Evolutionary conservation across 768 basidiomycete genomes (phyloP).

Genomic region (Tulasnella sp.): DNA sequence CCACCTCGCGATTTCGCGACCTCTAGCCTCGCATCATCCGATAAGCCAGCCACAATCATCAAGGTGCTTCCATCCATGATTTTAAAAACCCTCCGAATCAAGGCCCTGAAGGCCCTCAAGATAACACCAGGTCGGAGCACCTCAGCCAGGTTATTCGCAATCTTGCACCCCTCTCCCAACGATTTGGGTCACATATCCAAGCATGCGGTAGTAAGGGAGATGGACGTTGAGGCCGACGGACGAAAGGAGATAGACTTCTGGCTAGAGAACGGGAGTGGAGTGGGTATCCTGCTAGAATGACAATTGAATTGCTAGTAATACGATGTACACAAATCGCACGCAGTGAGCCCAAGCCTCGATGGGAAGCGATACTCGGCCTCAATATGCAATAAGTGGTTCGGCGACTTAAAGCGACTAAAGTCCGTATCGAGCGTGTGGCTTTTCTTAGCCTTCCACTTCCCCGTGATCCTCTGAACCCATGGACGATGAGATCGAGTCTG

Average conservation of each 20-base stretch:
- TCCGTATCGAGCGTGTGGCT: no score
- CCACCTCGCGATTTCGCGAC: slow-evolving; percentile 25
- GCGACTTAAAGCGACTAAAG: no score
- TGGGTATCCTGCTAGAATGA: slow-evolving; percentile 10
- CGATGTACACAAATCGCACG: no score
- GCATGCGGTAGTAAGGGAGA: slow-evolving; percentile 29
- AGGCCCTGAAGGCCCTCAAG: slow-evolving; percentile 42
- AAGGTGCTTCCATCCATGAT: slow-evolving; percentile 62
- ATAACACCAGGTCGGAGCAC: slow-evolving; percentile 25
- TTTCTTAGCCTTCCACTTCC: no score
- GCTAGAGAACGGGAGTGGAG: slow-evolving; percentile 37
- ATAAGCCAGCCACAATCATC: slow-evolving; percentile 24
- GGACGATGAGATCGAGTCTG: slow-evolving; percentile 78
- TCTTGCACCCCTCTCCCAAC: slow-evolving; percentile 31
- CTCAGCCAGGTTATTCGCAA: slow-evolving; percentile 40
- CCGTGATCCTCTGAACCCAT: slow-evolving; percentile 17
- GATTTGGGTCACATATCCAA: background rate
- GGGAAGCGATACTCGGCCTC: background rate
- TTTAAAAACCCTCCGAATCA: slow-evolving; percentile 51
- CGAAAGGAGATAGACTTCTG: slow-evolving; percentile 54
- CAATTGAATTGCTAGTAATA: no score
- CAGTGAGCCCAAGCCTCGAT: background rate
- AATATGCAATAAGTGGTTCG: no score
- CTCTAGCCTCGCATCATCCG: no score
- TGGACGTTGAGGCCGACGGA: slow-evolving; percentile 39